Percentiles rank a stretch among this genome's conserved stretches.
These are phyloP conservation scores for Nelumbo lutea DNA, from an alignment of 164 flowering plant species.

Conservation along the genomic window DNA sequence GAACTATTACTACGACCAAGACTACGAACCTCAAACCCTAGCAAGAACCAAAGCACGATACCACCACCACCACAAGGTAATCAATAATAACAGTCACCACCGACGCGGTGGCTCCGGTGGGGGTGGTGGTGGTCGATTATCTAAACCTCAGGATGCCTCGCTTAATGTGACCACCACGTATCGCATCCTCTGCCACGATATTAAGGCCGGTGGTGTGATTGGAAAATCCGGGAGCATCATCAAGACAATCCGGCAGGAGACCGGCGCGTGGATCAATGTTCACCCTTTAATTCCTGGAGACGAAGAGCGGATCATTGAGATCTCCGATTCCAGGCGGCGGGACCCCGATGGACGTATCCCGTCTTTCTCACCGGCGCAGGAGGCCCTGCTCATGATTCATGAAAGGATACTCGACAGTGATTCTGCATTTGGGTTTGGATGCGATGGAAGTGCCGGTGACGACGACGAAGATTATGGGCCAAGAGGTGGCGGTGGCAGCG, in stretches of 20 bases:
- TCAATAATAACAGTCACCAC: constrained; percentile 29
- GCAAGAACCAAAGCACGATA: constrained; percentile 54
- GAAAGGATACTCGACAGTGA: constrained; percentile 89
- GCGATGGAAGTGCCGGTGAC: constrained; percentile 25
- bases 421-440: constrained; percentile 25
- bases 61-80: constrained; percentile 23
- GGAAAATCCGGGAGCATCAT: constrained; percentile 92
- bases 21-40: constrained; percentile 51
- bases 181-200: constrained; percentile 80
- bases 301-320: constrained; percentile 92
- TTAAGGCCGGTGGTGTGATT: constrained; percentile 80
- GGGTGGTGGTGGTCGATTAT: constrained; percentile 24
- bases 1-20: constrained; percentile 75
- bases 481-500: constrained; percentile 23
- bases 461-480: constrained; percentile 42
- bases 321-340: constrained; percentile 67
- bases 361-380: constrained; percentile 82
- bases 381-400: constrained; percentile 77
- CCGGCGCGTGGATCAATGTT: constrained; percentile 97
- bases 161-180: constrained; percentile 52
- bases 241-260: constrained; percentile 79
- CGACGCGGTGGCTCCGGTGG: constrained; percentile 37
- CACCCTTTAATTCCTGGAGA: constrained; percentile 82
- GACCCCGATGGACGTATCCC: constrained; percentile 82
- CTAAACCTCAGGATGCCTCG: constrained; percentile 35